Evolutionary conservation across 441 rosid species (phyloP).

Genomic region (Mallotus japonicus): DNA sequence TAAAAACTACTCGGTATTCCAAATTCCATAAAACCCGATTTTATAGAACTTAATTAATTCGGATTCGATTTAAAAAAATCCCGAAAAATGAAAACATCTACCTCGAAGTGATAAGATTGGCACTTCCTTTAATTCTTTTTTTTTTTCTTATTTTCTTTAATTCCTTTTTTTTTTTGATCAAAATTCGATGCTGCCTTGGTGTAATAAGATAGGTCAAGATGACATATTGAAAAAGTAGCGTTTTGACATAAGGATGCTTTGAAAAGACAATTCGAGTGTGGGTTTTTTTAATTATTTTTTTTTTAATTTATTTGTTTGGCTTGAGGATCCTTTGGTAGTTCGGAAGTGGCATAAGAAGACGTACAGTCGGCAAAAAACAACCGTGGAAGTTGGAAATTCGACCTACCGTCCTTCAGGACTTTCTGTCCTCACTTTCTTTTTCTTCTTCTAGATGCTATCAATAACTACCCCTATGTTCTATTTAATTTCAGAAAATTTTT

Average conservation of each 20-base stretch:
- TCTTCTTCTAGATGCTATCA: too few relatives aligned
- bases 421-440: conserved; percentile 13
- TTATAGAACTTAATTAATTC: too few relatives aligned
- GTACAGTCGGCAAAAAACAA: conserved; percentile 37
- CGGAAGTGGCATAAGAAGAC: conserved; percentile 37
- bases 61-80: too few relatives aligned
- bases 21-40: too few relatives aligned
- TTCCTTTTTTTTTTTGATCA: too few relatives aligned
- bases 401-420: conserved; percentile 33
- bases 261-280: not conserved
- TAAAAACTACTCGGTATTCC: too few relatives aligned
- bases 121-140: conserved; percentile 16
- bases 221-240: not conserved
- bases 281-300: not conserved
- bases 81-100: too few relatives aligned
- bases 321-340: conserved; percentile 25
- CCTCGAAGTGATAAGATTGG: conserved; percentile 3
- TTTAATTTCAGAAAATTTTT: too few relatives aligned
- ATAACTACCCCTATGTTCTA: too few relatives aligned
- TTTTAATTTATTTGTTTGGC: too few relatives aligned
- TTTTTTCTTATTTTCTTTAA: too few relatives aligned
- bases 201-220: conserved; percentile 24
- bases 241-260: conserved; percentile 7
- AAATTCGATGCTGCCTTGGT: too few relatives aligned
- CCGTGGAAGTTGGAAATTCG: conserved; percentile 31